A percentile compares a stretch with the other conserved stretches of the same genome.
Evolutionary conservation across 2,329 filamentous ascomycete species (phyloP).

Genomic region (Ascosphaera acerosa): DNA sequence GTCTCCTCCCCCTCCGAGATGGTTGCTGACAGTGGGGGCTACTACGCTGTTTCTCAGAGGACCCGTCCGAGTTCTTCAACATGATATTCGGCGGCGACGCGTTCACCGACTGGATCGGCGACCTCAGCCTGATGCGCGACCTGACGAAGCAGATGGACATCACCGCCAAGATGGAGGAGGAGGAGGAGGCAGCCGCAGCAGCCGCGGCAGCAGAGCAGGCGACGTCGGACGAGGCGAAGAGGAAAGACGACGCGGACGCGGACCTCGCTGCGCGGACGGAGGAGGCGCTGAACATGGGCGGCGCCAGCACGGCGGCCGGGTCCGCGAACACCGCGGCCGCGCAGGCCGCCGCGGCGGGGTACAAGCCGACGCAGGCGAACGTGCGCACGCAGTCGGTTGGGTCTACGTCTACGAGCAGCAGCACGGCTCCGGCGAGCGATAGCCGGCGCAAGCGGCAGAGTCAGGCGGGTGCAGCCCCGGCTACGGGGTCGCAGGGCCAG

Average conservation of each 20-base stretch:
- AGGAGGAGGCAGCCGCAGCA: too few relatives aligned
- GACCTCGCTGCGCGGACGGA: conserved; percentile 28
- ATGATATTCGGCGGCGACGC: conserved; percentile 96
- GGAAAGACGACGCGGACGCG: too few relatives aligned
- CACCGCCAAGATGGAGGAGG: conserved; percentile 56
- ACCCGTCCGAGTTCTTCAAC: conserved; percentile 91
- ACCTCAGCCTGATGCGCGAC: conserved; percentile 97
- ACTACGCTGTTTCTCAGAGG: conserved; percentile 29
- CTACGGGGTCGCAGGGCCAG: conserved; percentile 10
- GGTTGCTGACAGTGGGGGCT: not conserved
- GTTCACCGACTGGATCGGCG: conserved; percentile 88
- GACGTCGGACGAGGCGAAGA: too few relatives aligned
- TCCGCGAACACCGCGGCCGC: conserved; percentile 16
- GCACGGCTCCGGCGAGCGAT: too few relatives aligned
- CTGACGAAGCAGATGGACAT: conserved; percentile 97
- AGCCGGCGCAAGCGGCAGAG: not conserved
- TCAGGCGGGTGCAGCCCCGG: conserved; percentile 10
- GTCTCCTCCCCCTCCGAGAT: not conserved
- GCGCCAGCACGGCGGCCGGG: conserved; percentile 35
- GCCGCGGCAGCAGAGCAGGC: too few relatives aligned
- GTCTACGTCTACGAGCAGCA: too few relatives aligned
- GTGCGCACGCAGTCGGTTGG: too few relatives aligned
- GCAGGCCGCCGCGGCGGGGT: conserved; percentile 7
- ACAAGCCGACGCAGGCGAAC: conserved; percentile 10
- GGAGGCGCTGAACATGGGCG: conserved; percentile 21